Evolutionary conservation across 2,329 filamentous ascomycete species (phyloP).

Genomic region (Rhynchosporium agropyri): DNA sequence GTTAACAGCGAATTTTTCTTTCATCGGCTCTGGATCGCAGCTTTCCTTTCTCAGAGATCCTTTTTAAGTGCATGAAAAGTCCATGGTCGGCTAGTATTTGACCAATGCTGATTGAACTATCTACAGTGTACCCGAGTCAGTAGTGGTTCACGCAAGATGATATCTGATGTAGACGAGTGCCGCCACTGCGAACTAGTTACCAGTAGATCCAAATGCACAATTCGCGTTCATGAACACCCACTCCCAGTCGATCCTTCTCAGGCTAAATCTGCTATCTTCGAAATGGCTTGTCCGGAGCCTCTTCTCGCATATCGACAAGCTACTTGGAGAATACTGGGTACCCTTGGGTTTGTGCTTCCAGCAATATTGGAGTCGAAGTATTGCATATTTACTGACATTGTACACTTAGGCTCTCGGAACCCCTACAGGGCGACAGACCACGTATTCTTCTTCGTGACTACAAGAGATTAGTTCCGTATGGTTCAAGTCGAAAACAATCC

Average conservation of each 20-base stretch:
- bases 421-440: not conserved
- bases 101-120: not conserved
- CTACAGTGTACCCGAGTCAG: not conserved
- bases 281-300: slow-evolving; percentile 50
- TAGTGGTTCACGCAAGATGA: not conserved
- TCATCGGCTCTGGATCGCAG: not conserved
- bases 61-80: not conserved
- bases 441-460: slow-evolving; percentile 1
- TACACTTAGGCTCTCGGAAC: not conserved
- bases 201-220: slow-evolving; percentile 46
- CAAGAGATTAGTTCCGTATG: not conserved
- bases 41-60: not conserved
- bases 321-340: slow-evolving; percentile 52
- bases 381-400: not conserved
- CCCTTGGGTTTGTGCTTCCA: not conserved
- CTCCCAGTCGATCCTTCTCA: slow-evolving; percentile 46
- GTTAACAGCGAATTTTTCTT: not conserved
- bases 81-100: not conserved
- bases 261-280: slow-evolving; percentile 54
- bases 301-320: slow-evolving; percentile 54
- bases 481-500: not conserved
- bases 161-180: slow-evolving; percentile 45
- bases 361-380: not conserved
- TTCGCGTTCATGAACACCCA: slow-evolving; percentile 53
- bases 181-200: slow-evolving; percentile 48